Evolutionary conservation across 202 grass and related monocot genomes (phyloP).

Genomic region (Zizania palustris): DNA sequence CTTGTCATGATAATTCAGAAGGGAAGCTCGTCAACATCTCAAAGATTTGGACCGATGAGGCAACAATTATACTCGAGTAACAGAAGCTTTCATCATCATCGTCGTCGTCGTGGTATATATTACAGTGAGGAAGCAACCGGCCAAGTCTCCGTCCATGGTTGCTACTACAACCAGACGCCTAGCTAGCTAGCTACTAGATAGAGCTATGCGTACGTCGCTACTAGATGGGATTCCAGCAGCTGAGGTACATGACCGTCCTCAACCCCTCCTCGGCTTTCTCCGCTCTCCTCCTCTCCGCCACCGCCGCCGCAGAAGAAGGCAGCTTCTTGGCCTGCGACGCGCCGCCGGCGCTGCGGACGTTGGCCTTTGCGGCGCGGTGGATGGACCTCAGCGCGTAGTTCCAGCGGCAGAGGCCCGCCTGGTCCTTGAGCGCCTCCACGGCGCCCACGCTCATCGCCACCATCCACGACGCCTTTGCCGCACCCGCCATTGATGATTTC

Average conservation of each 20-base stretch:
- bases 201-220: not conserved
- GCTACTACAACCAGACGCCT: not conserved
- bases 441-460: slow-evolving; percentile 64
- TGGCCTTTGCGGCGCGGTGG: slow-evolving; percentile 41
- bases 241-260: slow-evolving; percentile 63
- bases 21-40: not conserved
- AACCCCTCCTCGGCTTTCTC: slow-evolving; percentile 51
- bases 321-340: slow-evolving; percentile 21
- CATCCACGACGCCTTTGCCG: slow-evolving; percentile 51
- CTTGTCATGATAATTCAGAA: not conserved
- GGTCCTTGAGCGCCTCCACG: slow-evolving; percentile 82
- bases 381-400: slow-evolving; percentile 60
- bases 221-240: slow-evolving; percentile 59
- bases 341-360: not conserved
- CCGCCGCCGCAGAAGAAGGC: not conserved
- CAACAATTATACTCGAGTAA: too few relatives aligned
- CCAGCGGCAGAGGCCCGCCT: slow-evolving; percentile 73
- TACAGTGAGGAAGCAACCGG: slow-evolving; percentile 16
- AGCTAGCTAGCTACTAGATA: too few relatives aligned
- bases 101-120: not conserved
- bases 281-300: slow-evolving; percentile 23
- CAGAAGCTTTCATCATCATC: slow-evolving; percentile 46
- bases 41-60: not conserved
- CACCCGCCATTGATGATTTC: slow-evolving; percentile 14
- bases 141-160: not conserved